phyloP scores from a whole-genome alignment of 352 stramenopile genomes.

The Phytophthora boehmeriae region DNA sequence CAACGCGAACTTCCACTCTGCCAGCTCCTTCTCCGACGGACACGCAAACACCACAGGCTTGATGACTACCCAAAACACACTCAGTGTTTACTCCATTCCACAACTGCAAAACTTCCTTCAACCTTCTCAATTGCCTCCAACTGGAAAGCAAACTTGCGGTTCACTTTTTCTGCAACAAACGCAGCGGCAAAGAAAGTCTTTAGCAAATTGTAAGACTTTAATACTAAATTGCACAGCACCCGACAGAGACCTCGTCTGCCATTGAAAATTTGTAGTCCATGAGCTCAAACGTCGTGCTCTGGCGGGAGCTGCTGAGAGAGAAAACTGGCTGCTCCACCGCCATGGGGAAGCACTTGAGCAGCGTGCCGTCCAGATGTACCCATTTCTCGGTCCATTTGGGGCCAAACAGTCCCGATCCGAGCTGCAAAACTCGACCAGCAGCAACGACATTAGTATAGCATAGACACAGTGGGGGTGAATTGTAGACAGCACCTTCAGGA shows the following conservation, averaged over 20 bases:
- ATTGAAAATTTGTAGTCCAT: slow-evolving; percentile 51
- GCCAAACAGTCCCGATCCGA: slow-evolving; percentile 60
- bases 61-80: slow-evolving; percentile 26
- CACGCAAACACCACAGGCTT: slow-evolving; percentile 74
- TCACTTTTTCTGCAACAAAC: slow-evolving; percentile 54
- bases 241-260: slow-evolving; percentile 43
- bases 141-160: slow-evolving; percentile 70
- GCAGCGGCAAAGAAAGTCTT: neutral
- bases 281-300: slow-evolving; percentile 55
- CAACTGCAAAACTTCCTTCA: neutral
- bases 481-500: slow-evolving; percentile 51
- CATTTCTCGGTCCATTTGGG: slow-evolving; percentile 84
- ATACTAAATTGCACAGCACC: neutral
- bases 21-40: slow-evolving; percentile 53
- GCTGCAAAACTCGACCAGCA: slow-evolving; percentile 27
- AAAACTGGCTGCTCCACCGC: slow-evolving; percentile 61
- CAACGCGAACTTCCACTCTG: slow-evolving; percentile 65
- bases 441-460: neutral
- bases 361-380: slow-evolving; percentile 71
- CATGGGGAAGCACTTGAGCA: slow-evolving; percentile 83
- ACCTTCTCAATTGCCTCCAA: slow-evolving; percentile 62
- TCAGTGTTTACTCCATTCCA: neutral
- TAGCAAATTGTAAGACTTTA: neutral
- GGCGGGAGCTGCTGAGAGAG: slow-evolving; percentile 55
- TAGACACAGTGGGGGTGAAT: neutral